Evolutionary conservation across 257 asterid genomes (phyloP).

Genomic region (Solanum chiquidenum): DNA sequence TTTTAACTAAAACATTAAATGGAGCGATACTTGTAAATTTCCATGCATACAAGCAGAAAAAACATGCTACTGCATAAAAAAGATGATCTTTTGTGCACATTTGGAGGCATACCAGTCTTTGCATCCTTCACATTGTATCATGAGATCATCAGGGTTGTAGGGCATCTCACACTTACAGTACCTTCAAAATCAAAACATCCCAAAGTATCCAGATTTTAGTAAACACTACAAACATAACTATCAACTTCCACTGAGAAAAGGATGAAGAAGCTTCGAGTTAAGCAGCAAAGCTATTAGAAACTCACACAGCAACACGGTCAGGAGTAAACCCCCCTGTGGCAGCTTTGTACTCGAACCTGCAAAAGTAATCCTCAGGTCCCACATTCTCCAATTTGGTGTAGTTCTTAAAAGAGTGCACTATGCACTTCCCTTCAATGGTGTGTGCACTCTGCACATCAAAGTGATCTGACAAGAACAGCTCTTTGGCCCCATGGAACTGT

Average conservation of each 20-base stretch:
- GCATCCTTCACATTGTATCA: slow-evolving; percentile 86
- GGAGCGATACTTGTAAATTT: neutral
- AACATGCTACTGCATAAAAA: neutral
- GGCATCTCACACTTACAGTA: slow-evolving; percentile 92
- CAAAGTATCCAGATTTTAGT: neutral
- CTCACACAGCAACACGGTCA: slow-evolving; percentile 91
- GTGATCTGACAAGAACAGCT: slow-evolving; percentile 77
- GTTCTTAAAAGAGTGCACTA: slow-evolving; percentile 72
- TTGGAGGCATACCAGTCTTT: slow-evolving; percentile 31
- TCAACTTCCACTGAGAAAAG: neutral
- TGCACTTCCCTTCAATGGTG: slow-evolving; percentile 85
- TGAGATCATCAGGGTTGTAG: slow-evolving; percentile 76
- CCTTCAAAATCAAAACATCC: slow-evolving; percentile 20
- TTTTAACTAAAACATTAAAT: neutral
- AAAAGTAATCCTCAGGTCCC: slow-evolving; percentile 71
- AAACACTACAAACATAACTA: neutral
- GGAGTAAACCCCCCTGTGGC: slow-evolving; percentile 88
- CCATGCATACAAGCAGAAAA: neutral
- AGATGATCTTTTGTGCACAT: neutral
- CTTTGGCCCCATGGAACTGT: slow-evolving; percentile 87
- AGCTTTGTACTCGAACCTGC: slow-evolving; percentile 82
- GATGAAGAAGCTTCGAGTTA: neutral
- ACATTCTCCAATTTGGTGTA: slow-evolving; percentile 80
- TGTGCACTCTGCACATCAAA: slow-evolving; percentile 78
- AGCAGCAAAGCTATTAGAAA: neutral